phyloP scores from a whole-genome alignment of 2,329 filamentous ascomycete genomes.

The Aspergillus caelatus region DNA sequence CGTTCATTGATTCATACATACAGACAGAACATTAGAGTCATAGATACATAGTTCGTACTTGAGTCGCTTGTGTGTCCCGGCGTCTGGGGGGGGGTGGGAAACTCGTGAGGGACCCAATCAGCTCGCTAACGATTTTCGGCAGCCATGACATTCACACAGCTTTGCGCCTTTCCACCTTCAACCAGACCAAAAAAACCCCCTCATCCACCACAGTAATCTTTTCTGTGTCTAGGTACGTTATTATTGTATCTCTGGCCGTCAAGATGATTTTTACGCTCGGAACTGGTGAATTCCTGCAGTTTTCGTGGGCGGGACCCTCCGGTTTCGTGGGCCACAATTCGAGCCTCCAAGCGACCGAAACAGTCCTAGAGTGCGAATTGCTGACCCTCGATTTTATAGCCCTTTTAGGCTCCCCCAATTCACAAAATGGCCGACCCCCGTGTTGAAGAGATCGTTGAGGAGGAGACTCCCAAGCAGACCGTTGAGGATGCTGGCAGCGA shows the following conservation, averaged over 20 bases:
- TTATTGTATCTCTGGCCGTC: constrained; percentile 23
- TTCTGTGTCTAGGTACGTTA: constrained; percentile 39
- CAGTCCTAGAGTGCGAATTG: constrained; percentile 17
- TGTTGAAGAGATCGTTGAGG: constrained; percentile 93
- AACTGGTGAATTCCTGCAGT: constrained; percentile 26
- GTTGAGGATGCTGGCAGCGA: constrained; percentile 66
- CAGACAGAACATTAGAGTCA: too few relatives aligned
- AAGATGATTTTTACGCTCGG: constrained; percentile 24
- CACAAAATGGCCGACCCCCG: constrained; percentile 90
- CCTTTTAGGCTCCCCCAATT: constrained; percentile 26
- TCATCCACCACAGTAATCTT: constrained; percentile 38
- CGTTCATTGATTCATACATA: background rate
- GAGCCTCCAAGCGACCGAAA: constrained; percentile 19
- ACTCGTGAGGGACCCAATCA: constrained; percentile 31
- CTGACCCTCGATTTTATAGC: constrained; percentile 21
- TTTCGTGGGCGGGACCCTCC: constrained; percentile 19
- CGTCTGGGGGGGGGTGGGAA: constrained; percentile 27
- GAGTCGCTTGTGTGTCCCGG: constrained; percentile 32
- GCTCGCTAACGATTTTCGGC: constrained; percentile 50
- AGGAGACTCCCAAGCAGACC: constrained; percentile 82
- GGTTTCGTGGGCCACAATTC: constrained; percentile 25
- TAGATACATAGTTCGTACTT: background rate
- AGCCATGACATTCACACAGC: constrained; percentile 43
- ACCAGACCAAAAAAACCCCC: constrained; percentile 41
- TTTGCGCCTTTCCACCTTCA: constrained; percentile 38